These are phyloP conservation scores for Cadophora gregata DNA, from an alignment of 2,329 filamentous ascomycete genomes.

Conservation along the genomic window DNA sequence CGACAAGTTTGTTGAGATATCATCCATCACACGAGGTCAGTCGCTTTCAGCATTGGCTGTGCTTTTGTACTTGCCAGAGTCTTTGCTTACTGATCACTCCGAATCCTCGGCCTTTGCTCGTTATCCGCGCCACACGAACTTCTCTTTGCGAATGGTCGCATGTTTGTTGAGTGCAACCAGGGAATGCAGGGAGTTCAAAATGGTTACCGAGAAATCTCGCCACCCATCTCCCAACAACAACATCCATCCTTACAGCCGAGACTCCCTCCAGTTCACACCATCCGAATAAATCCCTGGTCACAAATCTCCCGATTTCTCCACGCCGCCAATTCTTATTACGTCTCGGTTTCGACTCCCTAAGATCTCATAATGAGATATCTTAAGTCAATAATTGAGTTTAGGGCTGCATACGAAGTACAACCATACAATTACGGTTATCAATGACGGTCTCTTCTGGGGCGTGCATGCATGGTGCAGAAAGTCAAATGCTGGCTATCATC, in stretches of 20 bases:
- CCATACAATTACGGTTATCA: neutral
- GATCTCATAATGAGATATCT: neutral
- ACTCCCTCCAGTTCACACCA: neutral
- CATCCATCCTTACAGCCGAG: conserved; percentile 4
- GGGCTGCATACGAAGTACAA: no score
- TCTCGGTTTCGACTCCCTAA: neutral
- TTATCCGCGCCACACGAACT: neutral
- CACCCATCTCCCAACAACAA: conserved; percentile 12
- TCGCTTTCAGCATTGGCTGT: neutral
- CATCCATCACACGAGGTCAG: neutral
- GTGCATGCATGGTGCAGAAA: neutral
- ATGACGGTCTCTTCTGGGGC: neutral
- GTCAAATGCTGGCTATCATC: neutral
- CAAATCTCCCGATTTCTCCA: neutral
- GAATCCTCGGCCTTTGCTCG: neutral
- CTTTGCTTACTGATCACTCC: neutral
- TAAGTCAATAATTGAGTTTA: neutral
- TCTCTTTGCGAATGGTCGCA: neutral
- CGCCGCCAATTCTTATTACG: conserved; percentile 11
- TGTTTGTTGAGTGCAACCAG: neutral
- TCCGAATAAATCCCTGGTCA: neutral
- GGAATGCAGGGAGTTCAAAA: neutral
- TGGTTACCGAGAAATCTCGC: conserved; percentile 8
- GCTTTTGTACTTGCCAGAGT: neutral
- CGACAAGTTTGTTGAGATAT: neutral